Evolutionary conservation across 192 early-diverging fungal species (phyloP).

Genomic region (Piromyces finnis): DNA sequence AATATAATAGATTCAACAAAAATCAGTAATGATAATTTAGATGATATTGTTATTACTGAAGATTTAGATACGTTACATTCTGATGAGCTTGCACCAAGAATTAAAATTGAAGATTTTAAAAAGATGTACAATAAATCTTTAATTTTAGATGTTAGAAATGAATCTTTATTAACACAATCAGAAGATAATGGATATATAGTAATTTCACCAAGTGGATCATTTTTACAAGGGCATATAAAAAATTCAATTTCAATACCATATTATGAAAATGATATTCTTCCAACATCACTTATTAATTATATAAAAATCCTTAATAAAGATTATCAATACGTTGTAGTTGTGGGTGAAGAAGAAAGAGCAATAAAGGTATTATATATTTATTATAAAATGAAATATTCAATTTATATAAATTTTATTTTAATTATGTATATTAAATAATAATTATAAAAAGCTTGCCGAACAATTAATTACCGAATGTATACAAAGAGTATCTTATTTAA

Average conservation of each 20-base stretch:
- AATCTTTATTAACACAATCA: not conserved
- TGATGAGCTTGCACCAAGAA: not conserved
- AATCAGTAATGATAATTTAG: not conserved
- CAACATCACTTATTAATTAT: not conserved
- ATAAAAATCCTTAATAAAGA: not conserved
- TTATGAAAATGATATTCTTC: not conserved
- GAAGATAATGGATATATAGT: not conserved
- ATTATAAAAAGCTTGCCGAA: not conserved
- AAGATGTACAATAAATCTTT: not conserved
- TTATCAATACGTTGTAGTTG: not conserved
- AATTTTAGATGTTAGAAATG: not conserved
- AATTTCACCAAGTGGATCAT: not conserved
- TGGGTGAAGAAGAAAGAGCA: not conserved
- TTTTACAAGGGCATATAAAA: not conserved
- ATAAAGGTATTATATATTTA: not conserved
- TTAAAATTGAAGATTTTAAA: not conserved
- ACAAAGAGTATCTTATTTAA: not conserved
- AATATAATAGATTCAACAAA: not conserved
- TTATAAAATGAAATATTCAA: no score
- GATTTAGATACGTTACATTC: not conserved
- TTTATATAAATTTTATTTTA: no score
- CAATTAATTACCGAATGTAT: not conserved
- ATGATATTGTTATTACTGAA: not conserved
- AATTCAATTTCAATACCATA: not conserved
- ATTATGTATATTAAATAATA: no score